Base-by-base conservation (phyloP, 768 basidiomycete species). In the Galerina marginata region DNA sequence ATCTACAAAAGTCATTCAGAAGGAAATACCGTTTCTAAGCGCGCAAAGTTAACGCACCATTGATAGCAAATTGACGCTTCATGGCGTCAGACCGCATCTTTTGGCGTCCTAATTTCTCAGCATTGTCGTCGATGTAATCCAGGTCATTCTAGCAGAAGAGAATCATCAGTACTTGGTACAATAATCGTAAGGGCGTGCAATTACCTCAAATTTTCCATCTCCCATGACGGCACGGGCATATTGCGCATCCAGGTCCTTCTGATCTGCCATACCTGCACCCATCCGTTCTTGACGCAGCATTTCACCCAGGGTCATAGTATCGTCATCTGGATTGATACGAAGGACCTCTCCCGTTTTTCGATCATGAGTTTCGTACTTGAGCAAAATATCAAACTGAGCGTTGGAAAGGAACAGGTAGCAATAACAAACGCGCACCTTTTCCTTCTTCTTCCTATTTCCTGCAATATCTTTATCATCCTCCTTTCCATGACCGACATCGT, bases 91-190 rank as follows among this genome's bases (percentile, higher is more conserved):
- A 88, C 53, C 95, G 91, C 93, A 98, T 95, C 76, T 96, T 99
- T 74, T 94, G 89, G 57, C 96, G 81, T 40, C 92, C 93, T 0
- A 99, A 82, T 65, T 88, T 90, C 68, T 96, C 96, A 0, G 95
- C 95, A 71, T 98, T 96, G 64, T 99, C 97, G 65, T 99, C 97
- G 63, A 97, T 90, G 66, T 99, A 99, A 47, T 98, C 97, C 36
- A 96, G 77, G 67, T 96, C 86, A 64, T 91, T 90, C 91, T 95
- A 56, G 9, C 43, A 53, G 46, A 12, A 54, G 26, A 37, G 43
- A 60, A 37, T 50, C 9, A 9, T 29, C 11, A 29, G 45, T 48
- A 45, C 36, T 49, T 16, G 10, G 15, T 20, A 38, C 0, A 7
- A 44, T 37, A 29, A 11, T 9, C 26, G 12, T 43, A 39, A 6